Evolutionary conservation across 106 monocot genomes (phyloP), one percentile per base, ranked within the genome.

Genomic region (Platanthera guangdongensis): DNA sequence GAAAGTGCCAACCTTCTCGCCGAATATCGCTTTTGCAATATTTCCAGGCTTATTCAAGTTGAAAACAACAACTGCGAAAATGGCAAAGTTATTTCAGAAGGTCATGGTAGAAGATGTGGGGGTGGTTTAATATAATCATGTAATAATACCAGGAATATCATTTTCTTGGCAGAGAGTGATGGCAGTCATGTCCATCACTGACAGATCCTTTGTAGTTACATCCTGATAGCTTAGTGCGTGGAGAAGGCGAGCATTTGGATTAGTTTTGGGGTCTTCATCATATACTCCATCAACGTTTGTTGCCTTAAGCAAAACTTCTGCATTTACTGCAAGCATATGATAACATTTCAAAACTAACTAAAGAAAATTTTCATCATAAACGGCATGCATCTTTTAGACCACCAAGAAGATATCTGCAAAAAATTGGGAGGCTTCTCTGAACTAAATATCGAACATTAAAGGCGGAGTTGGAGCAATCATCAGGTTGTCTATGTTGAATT

Each of bases 281-380:
- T 81, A 92, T 0, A 90, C 90, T 9, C 85, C 96, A 81, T 97
- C 96, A 12, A 97, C 93, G 83, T 97, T 97, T 81, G 96, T 97
- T 77, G 96, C 96, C 76, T 97, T 97, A 11, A 93, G 93, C 76
- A 72, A 3, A 72, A 72, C 72, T 51, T 72, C 51, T 9, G 72
- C 72, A 22, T 72, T 72, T 51, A 72, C 72, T 72, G 51, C 11
- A 72, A 51, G 39, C 67, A 70, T 48, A 48, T n/a, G 48, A 47
- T 10, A 60, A 21, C 13, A 53, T 53, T 53, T 12, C 9, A 14
- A 53, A 53, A 53, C 52, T 1, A 14, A 9, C 4, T 53, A 10
- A 53, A 53, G 52, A 53, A 53, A 53, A 12, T 12, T 53, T 53
- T 53, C 13, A 53, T 14, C 9, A 12, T 14, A 12, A 14, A 53